Evolutionary conservation across 139 green algal species (phyloP), one percentile per base, ranked within the genome.

Genomic region (Raphidocelis subcapitata): DNA sequence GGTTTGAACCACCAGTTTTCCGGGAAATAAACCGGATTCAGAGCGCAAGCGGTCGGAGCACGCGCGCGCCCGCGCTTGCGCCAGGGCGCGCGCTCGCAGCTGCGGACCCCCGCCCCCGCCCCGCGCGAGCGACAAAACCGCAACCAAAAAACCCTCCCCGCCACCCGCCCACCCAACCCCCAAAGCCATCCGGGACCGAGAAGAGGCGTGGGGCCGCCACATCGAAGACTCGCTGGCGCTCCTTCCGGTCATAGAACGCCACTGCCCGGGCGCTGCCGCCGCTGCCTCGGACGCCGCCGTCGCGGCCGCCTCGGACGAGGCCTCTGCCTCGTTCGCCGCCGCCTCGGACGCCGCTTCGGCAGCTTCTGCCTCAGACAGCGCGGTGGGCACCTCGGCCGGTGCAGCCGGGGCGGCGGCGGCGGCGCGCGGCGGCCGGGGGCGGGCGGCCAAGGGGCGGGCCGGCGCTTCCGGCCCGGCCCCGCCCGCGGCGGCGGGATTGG

Each of bases 211-310:
- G 71, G 20, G 77, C 29, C 69, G 86, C 21, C 92, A 97, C 72
- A 78, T 97, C 2, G 62, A 78, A 20, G 92, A 97, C 79, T 91
- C 80, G 60, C 70, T 96, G 21, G 85, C 91, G 31, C 83, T 97
- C n/a, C 72, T 96, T 62, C 90, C 88, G 0, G 72, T 81, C 28
- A 79, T 96, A 1, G 87, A 94, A 23, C 20, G 23, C 8, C 12
- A 24, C 18, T 41, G 29, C 28, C 21, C 31, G 14, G 21, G 60
- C 28, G 57, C 57, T n/a, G 24, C 26, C 26, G 57, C 20, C 14
- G 57, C 57, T 29, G 49, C 49, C 20, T 18, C 16, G 24, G 57
- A 20, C 26, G 57, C 16, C 14, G 57, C 16, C 14, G 57, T 15
- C 26, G 57, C 16, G 24, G 57, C 12, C 26, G 57, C 24, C 26